Evolutionary conservation across 805 yeast species (phyloP).

Genomic region (Scheffersomyces amazonensis): DNA sequence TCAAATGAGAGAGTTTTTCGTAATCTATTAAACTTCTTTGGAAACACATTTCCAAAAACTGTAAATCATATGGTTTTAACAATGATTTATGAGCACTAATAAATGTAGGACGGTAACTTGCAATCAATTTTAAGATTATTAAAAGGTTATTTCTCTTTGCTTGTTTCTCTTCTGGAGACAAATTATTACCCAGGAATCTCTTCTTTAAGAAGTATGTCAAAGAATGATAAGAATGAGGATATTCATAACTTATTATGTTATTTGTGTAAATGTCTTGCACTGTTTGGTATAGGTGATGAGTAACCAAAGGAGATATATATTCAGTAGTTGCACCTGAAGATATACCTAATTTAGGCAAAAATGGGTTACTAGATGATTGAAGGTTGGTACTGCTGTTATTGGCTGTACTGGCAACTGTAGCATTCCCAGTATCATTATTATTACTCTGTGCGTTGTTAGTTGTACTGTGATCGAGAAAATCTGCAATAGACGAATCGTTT

Average conservation of each 20-base stretch:
- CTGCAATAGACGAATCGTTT: slow-evolving; percentile 3
- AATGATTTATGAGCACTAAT: slow-evolving; percentile 72
- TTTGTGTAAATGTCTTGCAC: slow-evolving; percentile 49
- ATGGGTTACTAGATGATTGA: slow-evolving; percentile 4
- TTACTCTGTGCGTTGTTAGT: background rate
- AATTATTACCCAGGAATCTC: slow-evolving; percentile 53
- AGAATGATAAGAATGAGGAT: slow-evolving; percentile 62
- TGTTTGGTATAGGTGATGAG: slow-evolving; percentile 54
- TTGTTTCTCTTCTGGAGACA: slow-evolving; percentile 25
- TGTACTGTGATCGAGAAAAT: slow-evolving; percentile 5
- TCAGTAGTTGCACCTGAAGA: slow-evolving; percentile 14
- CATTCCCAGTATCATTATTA: slow-evolving; percentile 2
- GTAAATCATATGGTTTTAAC: slow-evolving; percentile 63
- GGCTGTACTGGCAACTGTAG: slow-evolving; percentile 4
- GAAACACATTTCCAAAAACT: slow-evolving; percentile 46
- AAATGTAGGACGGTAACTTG: slow-evolving; percentile 70
- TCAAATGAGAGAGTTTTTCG: slow-evolving; percentile 43
- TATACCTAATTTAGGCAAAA: slow-evolving; percentile 3
- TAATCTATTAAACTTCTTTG: slow-evolving; percentile 44
- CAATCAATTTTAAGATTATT: slow-evolving; percentile 54
- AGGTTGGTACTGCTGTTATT: slow-evolving; percentile 3
- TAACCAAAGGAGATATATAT: slow-evolving; percentile 55
- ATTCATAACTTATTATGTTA: slow-evolving; percentile 51
- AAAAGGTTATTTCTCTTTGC: slow-evolving; percentile 31
- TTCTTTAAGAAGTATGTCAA: slow-evolving; percentile 52